Percentiles rank a stretch among this genome's conserved stretches.
phyloP scores from a whole-genome alignment of 371 early-diverging fungal species.

The Mucor circinelloides region DNA sequence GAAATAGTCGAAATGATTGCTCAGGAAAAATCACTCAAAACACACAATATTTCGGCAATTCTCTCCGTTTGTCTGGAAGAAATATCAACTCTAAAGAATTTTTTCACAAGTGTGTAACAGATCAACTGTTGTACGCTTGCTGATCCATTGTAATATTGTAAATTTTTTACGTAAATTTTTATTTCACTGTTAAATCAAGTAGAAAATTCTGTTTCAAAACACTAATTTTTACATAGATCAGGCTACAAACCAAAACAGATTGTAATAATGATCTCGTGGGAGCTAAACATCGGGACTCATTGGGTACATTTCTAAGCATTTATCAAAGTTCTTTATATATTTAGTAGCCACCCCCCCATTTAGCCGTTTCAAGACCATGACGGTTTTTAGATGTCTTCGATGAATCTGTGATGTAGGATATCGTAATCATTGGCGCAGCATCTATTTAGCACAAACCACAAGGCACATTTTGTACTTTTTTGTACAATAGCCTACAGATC shows the following conservation, averaged over 20 bases:
- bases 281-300: not conserved
- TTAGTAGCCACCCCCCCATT: not conserved
- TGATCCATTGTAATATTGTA: not conserved
- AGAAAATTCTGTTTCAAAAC: not conserved
- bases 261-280: not conserved
- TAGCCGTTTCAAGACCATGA: not conserved
- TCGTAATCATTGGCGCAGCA: not conserved
- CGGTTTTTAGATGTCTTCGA: not conserved
- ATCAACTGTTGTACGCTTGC: not conserved
- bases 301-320: not conserved
- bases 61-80: not conserved
- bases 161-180: not conserved
- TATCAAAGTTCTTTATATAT: not conserved
- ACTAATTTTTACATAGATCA: no score
- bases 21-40: not conserved
- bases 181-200: not conserved
- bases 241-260: not conserved
- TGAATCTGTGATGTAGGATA: not conserved
- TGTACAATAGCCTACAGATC: not conserved
- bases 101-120: not conserved
- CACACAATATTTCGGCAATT: not conserved
- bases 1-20: not conserved
- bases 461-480: not conserved
- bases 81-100: not conserved
- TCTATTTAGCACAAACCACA: not conserved